A percentile compares a stretch with the other conserved stretches of the same genome.
Evolutionary conservation across 2,329 filamentous ascomycete species (phyloP).

Genomic region (Aspergillus sp.): DNA sequence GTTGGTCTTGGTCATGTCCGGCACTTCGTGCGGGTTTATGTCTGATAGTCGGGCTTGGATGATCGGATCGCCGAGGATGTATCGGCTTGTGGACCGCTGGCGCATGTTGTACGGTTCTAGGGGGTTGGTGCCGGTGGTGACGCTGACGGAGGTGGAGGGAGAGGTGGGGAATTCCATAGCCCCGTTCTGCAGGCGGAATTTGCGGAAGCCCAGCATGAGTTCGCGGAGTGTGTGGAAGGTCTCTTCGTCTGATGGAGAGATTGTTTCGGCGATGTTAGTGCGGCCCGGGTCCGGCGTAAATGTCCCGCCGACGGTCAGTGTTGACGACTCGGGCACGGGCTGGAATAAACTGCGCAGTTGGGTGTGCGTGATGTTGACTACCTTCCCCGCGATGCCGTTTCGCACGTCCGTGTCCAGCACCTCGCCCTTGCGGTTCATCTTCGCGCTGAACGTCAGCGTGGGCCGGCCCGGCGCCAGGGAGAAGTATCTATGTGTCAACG

Average conservation of each 20-base stretch:
- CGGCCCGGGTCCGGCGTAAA: constrained; percentile 9
- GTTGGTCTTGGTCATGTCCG: constrained; percentile 31
- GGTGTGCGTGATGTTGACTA: constrained; percentile 45
- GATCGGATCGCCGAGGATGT: constrained; percentile 35
- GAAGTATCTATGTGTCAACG: constrained; percentile 44
- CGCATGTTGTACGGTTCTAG: constrained; percentile 20
- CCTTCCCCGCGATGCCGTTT: constrained; percentile 48
- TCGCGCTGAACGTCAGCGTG: constrained; percentile 53
- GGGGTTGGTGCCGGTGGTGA: constrained; percentile 17
- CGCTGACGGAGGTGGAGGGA: constrained; percentile 13
- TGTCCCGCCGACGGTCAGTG: constrained; percentile 25
- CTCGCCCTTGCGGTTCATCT: constrained; percentile 44
- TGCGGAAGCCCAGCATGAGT: constrained; percentile 32
- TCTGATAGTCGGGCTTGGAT: constrained; percentile 27
- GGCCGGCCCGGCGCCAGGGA: constrained; percentile 48
- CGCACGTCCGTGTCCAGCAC: constrained; percentile 48
- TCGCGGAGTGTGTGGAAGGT: constrained; percentile 28
- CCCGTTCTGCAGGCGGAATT: constrained; percentile 29
- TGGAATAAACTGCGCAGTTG: constrained; percentile 33
- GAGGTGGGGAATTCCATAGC: constrained; percentile 27
- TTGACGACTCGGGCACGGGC: constrained; percentile 13
- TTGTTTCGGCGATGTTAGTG: constrained; percentile 15
- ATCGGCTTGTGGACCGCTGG: constrained; percentile 22
- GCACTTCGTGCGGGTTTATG: constrained; percentile 29
- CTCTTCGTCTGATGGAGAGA: constrained; percentile 27